Evolutionary conservation across 345 rosid species (phyloP).

Genomic region (Salix dunnii): DNA sequence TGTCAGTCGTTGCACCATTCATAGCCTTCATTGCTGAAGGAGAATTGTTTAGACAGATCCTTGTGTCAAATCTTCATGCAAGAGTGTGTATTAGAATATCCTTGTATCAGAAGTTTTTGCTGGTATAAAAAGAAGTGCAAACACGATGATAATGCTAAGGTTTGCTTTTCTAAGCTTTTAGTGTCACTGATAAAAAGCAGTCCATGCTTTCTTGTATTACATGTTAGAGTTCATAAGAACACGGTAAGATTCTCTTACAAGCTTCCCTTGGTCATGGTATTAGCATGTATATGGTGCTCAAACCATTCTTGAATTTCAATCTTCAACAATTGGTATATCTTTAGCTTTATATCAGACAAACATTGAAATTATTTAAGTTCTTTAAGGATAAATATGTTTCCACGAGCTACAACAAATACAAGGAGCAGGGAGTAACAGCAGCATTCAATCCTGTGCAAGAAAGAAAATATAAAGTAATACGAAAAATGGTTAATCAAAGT

Average conservation of each 20-base stretch:
- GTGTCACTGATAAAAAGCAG: background rate
- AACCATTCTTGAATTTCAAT: background rate
- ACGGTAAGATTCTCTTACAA: background rate
- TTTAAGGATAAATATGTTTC: conserved; percentile 9
- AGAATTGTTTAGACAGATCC: background rate
- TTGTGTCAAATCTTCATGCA: background rate
- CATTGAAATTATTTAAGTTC: background rate
- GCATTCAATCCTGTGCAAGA: conserved; percentile 1
- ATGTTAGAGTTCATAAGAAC: too few relatives aligned
- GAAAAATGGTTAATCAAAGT: conserved; percentile 1
- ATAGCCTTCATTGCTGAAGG: background rate
- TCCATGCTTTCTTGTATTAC: background rate
- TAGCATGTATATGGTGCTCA: background rate
- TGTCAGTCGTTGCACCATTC: background rate
- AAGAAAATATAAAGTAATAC: background rate
- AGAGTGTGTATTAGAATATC: background rate
- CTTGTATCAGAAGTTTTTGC: background rate
- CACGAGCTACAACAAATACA: background rate
- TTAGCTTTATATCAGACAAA: background rate
- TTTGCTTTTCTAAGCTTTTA: background rate
- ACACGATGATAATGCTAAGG: background rate
- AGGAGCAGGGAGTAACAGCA: background rate
- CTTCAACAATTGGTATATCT: too few relatives aligned
- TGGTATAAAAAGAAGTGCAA: background rate
- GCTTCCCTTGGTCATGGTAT: background rate